Percentiles rank a stretch among this genome's conserved stretches.
Conservation (phyloP, 148 eudicot genomes). For the Camellia japonica region DNA sequence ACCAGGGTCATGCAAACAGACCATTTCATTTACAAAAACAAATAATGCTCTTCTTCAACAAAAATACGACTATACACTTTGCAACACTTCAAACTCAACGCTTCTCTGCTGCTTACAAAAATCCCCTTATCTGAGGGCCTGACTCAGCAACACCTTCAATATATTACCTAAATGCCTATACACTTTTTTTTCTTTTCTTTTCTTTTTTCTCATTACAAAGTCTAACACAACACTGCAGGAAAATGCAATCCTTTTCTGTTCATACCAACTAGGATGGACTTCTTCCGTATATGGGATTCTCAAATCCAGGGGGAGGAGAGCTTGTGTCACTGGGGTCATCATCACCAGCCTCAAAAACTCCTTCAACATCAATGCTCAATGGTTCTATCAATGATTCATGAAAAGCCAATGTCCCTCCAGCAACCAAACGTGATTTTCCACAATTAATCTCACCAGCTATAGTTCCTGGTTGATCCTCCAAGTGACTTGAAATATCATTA, state of each 20-base stretch:
- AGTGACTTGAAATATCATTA: background rate
- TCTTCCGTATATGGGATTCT: background rate
- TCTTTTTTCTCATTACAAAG: too few species aligned
- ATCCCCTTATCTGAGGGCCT: too few species aligned
- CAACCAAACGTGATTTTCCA: background rate
- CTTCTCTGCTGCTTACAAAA: too few species aligned
- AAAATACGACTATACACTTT: too few species aligned
- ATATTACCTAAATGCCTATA: too few species aligned
- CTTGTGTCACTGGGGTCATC: background rate
- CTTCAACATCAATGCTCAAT: background rate
- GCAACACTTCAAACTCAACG: too few species aligned
- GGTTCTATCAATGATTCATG: background rate
- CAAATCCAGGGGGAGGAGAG: conserved; percentile 24
- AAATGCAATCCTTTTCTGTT: background rate
- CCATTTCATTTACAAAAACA: too few species aligned
- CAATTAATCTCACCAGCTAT: background rate
- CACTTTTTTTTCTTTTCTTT: too few species aligned
- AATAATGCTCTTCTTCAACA: too few species aligned
- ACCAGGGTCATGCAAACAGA: too few species aligned
- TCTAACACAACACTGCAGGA: background rate
- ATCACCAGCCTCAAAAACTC: background rate
- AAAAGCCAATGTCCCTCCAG: background rate
- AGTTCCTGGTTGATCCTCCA: background rate
- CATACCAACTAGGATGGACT: background rate
- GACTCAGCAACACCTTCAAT: too few species aligned